phyloP scores from a whole-genome alignment of 2,329 filamentous ascomycete genomes.

The Fusarium sp. region DNA sequence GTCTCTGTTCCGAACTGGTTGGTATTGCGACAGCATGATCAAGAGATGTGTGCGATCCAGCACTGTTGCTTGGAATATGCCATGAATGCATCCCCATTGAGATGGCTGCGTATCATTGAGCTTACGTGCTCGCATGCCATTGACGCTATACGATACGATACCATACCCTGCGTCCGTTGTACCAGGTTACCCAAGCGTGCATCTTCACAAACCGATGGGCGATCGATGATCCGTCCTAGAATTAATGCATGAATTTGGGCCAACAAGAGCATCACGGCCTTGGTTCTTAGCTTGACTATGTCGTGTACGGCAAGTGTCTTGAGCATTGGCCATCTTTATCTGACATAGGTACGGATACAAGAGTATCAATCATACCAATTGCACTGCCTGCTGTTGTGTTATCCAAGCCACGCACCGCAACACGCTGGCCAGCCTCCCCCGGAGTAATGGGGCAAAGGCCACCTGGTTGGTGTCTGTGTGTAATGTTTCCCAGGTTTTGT shows the following conservation, averaged over 20 bases:
- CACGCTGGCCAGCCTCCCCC: conserved; percentile 37
- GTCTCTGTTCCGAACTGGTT: conserved; percentile 2
- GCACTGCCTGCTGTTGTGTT: conserved; percentile 32
- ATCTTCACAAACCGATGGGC: conserved; percentile 17
- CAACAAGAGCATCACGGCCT: conserved; percentile 14
- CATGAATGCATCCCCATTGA: conserved; percentile 7
- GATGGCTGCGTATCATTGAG: background rate
- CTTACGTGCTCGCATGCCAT: background rate
- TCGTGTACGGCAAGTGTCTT: conserved; percentile 31
- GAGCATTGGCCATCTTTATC: conserved; percentile 24
- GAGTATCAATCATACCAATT: conserved; percentile 31
- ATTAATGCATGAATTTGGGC: conserved; percentile 14
- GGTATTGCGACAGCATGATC: conserved; percentile 11
- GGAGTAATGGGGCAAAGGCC: conserved; percentile 31
- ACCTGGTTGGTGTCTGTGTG: conserved; percentile 36
- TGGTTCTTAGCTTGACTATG: conserved; percentile 19
- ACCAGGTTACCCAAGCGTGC: conserved; percentile 22
- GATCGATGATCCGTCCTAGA: conserved; percentile 15
- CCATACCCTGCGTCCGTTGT: conserved; percentile 20
- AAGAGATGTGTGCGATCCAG: conserved; percentile 2
- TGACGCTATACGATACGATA: conserved; percentile 4
- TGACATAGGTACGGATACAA: conserved; percentile 9
- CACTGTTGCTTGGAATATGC: background rate
- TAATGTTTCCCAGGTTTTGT: conserved; percentile 22
- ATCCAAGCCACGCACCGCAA: conserved; percentile 36